These are phyloP conservation scores for Elymus sibiricus DNA, from an alignment of 176 grass and related monocot genomes.

Conservation along the genomic window DNA sequence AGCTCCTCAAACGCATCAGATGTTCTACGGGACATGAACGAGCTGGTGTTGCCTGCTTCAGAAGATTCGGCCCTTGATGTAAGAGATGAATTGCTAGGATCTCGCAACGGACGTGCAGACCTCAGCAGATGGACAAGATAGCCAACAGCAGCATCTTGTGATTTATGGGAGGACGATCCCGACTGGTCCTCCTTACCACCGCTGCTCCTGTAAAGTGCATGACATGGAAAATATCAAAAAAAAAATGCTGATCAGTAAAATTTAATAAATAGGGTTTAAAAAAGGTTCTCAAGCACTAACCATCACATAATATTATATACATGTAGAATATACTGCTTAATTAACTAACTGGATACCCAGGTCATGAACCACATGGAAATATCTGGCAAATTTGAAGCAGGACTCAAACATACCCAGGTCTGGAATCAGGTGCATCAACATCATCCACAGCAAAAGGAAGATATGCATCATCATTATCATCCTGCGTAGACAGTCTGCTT, in stretches of 20 bases:
- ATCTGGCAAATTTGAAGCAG: not conserved
- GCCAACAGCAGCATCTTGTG: conserved; percentile 83
- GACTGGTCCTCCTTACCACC: conserved; percentile 64
- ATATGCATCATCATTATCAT: conserved; percentile 80
- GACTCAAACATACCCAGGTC: conserved; percentile 60
- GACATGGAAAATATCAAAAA: conserved; percentile 9
- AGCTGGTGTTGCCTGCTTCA: conserved; percentile 52
- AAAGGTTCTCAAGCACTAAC: not conserved
- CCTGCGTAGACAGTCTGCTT: conserved; percentile 72
- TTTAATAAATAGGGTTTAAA: not conserved
- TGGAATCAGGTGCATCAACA: conserved; percentile 86
- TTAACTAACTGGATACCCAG: not conserved
- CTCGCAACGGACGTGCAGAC: conserved; percentile 62
- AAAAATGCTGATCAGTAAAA: not conserved
- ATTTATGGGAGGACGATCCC: conserved; percentile 68
- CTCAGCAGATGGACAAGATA: conserved; percentile 77
- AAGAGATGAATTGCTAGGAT: conserved; percentile 61
- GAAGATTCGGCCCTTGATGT: conserved; percentile 57
- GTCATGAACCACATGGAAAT: not conserved
- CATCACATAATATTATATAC: not conserved
- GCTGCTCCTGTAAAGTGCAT: conserved; percentile 59
- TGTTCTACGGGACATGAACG: conserved; percentile 67
- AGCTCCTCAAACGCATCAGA: conserved; percentile 81
- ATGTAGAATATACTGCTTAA: conserved; percentile 1
- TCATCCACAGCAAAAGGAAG: conserved; percentile 99